A percentile compares a stretch with the other conserved stretches of the same genome.
These are phyloP conservation scores for Candida adriatica DNA, from an alignment of 805 yeast genomes.

Conservation along the genomic window DNA sequence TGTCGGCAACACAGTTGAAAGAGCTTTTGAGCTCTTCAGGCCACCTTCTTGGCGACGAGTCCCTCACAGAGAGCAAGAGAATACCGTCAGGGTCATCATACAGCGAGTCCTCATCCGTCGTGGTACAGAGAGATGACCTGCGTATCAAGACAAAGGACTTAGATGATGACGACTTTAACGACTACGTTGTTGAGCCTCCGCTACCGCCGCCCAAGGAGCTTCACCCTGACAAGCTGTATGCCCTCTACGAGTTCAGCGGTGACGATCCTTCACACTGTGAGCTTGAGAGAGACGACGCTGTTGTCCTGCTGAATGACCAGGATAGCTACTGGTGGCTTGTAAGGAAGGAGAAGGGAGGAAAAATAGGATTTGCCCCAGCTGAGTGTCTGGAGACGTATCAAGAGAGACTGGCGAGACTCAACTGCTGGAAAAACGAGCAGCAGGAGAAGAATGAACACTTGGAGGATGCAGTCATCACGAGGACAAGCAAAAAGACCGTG, in stretches of 20 bases:
- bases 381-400: conserved; percentile 88
- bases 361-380: conserved; percentile 94
- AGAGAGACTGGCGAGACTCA: conserved; percentile 85
- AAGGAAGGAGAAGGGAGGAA: conserved; percentile 45
- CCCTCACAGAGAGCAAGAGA: conserved; percentile 18
- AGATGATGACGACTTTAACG: conserved; percentile 35
- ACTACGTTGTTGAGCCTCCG: conserved; percentile 31
- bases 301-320: conserved; percentile 74
- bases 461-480: too few relatives aligned
- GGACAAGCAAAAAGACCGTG: conserved; percentile 17
- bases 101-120: conserved; percentile 19
- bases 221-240: conserved; percentile 79
- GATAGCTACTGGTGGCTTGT: conserved; percentile 98
- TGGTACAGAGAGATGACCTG: conserved; percentile 7
- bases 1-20: conserved; percentile 17
- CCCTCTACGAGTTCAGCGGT: conserved; percentile 80
- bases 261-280: conserved; percentile 92
- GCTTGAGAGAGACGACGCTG: conserved; percentile 73
- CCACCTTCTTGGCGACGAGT: conserved; percentile 16
- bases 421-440: conserved; percentile 88
- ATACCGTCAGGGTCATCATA: conserved; percentile 16
- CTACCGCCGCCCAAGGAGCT: conserved; percentile 67
- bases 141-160: conserved; percentile 18
- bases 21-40: conserved; percentile 17
- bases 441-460: too few relatives aligned